These are phyloP conservation scores for Wickerhamiella allomyrinae DNA, from an alignment of 805 yeast genomes.

Conservation along the genomic window DNA sequence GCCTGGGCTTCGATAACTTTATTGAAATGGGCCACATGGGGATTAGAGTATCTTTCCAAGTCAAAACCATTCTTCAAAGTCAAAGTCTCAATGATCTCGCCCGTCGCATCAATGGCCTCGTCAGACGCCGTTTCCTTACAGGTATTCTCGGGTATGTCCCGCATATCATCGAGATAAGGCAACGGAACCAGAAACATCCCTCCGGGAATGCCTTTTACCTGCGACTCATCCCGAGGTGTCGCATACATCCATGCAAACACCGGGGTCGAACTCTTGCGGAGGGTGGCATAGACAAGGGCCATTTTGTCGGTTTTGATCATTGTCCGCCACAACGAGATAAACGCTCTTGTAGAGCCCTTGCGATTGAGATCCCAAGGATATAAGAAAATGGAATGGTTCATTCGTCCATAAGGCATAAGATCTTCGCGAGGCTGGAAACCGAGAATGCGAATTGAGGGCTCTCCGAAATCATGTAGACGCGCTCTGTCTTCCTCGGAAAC, in stretches of 20 bases:
- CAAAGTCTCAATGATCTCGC: conserved; percentile 28
- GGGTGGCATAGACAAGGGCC: conserved; percentile 63
- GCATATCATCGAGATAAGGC: conserved; percentile 65
- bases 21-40: conserved; percentile 35
- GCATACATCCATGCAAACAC: conserved; percentile 46
- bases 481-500: conserved; percentile 2
- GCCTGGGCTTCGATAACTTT: conserved; percentile 49
- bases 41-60: conserved; percentile 34
- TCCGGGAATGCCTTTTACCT: conserved; percentile 25
- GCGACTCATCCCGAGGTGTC: conserved; percentile 24
- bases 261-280: conserved; percentile 41
- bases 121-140: conserved; percentile 17
- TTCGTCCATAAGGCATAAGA: conserved; percentile 35
- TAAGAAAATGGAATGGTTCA: conserved; percentile 44
- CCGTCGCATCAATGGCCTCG: conserved; percentile 18
- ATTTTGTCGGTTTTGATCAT: conserved; percentile 37
- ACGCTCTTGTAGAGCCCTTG: conserved; percentile 50
- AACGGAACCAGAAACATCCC: conserved; percentile 57
- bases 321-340: conserved; percentile 52
- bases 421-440: conserved; percentile 39
- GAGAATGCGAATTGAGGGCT: conserved; percentile 45
- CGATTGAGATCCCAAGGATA: conserved; percentile 50
- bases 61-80: conserved; percentile 35
- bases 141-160: conserved; percentile 41
- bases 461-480: conserved; percentile 3